Conservation (phyloP, 2,329 filamentous ascomycete genomes). For the Colletotrichum eleusines region DNA sequence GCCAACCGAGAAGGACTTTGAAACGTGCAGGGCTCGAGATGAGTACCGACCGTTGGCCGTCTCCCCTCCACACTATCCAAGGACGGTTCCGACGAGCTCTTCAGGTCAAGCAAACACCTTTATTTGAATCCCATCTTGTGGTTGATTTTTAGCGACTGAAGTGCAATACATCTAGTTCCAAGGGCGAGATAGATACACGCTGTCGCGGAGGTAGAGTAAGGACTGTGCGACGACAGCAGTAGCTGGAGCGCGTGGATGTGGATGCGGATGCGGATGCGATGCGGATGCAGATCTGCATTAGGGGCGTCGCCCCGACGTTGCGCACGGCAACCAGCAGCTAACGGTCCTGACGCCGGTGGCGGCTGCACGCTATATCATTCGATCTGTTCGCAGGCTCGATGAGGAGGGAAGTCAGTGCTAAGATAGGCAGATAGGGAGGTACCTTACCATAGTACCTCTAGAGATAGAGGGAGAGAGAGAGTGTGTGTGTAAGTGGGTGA, state of each 20-base stretch:
- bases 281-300: neutral
- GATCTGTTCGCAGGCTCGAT: neutral
- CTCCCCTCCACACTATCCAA: conserved; percentile 6
- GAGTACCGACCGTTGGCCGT: conserved; percentile 10
- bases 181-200: neutral
- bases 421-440: neutral
- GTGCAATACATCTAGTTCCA: neutral
- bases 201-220: neutral
- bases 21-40: conserved; percentile 36
- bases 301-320: conserved; percentile 34
- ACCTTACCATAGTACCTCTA: too few species aligned
- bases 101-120: neutral
- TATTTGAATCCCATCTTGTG: neutral
- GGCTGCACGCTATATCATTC: conserved; percentile 33
- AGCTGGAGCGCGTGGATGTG: conserved; percentile 1
- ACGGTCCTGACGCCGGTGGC: neutral
- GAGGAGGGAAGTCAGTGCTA: neutral
- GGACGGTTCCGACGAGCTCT: conserved; percentile 15
- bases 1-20: conserved; percentile 16
- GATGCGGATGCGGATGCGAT: conserved; percentile 8
- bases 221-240: neutral
- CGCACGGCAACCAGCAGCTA: conserved; percentile 38
- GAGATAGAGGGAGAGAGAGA: neutral
- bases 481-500: neutral
- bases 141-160: neutral